Evolutionary conservation across 208 protist genomes (phyloP).

Genomic region (Willaertia magna): DNA sequence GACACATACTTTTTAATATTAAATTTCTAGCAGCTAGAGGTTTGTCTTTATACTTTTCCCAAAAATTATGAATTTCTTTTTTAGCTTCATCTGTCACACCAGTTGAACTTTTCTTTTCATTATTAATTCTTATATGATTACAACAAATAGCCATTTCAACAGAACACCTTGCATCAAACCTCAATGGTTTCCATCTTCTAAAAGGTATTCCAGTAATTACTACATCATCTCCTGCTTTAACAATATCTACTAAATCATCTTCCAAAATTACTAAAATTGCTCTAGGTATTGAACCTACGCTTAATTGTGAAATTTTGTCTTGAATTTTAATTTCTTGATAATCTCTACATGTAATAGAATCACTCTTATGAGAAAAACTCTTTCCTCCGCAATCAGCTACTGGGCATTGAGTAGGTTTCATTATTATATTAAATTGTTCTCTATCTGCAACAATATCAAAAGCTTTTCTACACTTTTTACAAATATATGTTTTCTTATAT

Average conservation of each 20-base stretch:
- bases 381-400: background rate
- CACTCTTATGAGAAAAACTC: background rate
- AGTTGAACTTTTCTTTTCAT: constrained; percentile 35
- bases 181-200: constrained; percentile 22
- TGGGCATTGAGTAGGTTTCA: constrained; percentile 16
- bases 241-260: constrained; percentile 56
- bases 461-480: constrained; percentile 30
- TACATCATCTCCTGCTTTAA: constrained; percentile 62
- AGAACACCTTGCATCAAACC: background rate
- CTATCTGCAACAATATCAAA: constrained; percentile 30
- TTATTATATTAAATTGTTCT: constrained; percentile 26
- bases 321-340: constrained; percentile 60
- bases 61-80: constrained; percentile 40
- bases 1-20: constrained; percentile 46
- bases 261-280: constrained; percentile 44
- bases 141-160: constrained; percentile 38
- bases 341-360: constrained; percentile 26
- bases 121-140: constrained; percentile 48
- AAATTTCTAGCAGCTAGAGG: constrained; percentile 40
- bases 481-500: constrained; percentile 29
- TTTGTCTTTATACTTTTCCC: constrained; percentile 30
- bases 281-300: constrained; percentile 44
- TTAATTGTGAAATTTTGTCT: constrained; percentile 43
- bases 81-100: constrained; percentile 38
- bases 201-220: constrained; percentile 20